These are phyloP conservation scores for Talaromyces sp. DNA, from an alignment of 2,329 filamentous ascomycete genomes.

Conservation along the genomic window DNA sequence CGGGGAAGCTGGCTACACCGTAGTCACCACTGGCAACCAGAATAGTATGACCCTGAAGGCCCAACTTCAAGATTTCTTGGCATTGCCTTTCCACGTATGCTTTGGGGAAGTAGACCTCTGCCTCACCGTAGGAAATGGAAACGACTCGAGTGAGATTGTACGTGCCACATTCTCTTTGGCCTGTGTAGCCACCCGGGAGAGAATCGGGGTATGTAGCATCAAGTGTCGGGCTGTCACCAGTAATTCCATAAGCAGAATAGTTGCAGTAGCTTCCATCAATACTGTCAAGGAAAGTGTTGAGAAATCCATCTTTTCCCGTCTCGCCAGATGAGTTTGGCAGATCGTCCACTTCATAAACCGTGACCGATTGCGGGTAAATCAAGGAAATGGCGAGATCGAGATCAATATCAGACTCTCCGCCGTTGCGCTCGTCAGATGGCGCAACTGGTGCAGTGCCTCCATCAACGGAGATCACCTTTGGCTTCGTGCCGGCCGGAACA, in stretches of 20 bases:
- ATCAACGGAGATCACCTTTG: slow-evolving; percentile 15
- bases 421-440: slow-evolving; percentile 1
- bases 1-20: slow-evolving; percentile 30
- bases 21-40: slow-evolving; percentile 33
- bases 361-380: slow-evolving; percentile 11
- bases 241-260: slow-evolving; percentile 14
- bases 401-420: slow-evolving; percentile 16
- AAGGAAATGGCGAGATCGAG: slow-evolving; percentile 11
- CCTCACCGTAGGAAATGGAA: slow-evolving; percentile 55
- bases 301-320: not conserved
- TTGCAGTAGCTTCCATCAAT: slow-evolving; percentile 13
- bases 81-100: slow-evolving; percentile 52
- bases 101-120: slow-evolving; percentile 53
- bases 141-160: slow-evolving; percentile 53
- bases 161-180: slow-evolving; percentile 9
- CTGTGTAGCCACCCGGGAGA: slow-evolving; percentile 4
- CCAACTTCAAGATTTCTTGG: slow-evolving; percentile 52
- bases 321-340: slow-evolving; percentile 10
- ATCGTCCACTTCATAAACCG: slow-evolving; percentile 15
- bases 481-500: slow-evolving; percentile 4
- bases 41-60: slow-evolving; percentile 33
- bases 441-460: slow-evolving; percentile 12
- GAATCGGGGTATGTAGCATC: slow-evolving; percentile 13
- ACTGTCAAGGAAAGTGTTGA: slow-evolving; percentile 16
- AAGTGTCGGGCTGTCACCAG: slow-evolving; percentile 1